Evolutionary conservation across 108 stramenopile species (phyloP), one percentile per base, ranked within the genome.

Genomic region (Pseudonitzschia multistriata): DNA sequence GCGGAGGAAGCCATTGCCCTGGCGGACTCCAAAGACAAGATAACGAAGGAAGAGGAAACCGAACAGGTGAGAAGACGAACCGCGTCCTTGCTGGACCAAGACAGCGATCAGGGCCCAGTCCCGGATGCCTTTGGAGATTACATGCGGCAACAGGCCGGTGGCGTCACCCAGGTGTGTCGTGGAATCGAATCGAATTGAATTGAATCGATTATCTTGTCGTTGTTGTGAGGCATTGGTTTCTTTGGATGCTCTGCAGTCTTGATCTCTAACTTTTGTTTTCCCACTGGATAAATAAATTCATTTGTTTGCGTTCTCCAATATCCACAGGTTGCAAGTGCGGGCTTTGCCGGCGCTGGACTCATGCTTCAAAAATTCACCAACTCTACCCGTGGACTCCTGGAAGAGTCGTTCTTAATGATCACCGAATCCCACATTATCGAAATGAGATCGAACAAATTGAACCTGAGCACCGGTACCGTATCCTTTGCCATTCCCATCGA

Each of bases 331-430:
- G 72, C 86, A 36, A 71, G 67, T 11, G 80, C 85, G 59, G 72
- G 83, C 33, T 42, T 84, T 55, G 68, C 67, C 34, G 77, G 78
- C 11, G 76, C 83, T 14, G 77, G 81, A 48, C 81, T 87, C 29
- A 89, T 90, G 85, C 85, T 94, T 73, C 85, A 88, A 29, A 84
- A 78, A 1, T 87, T 94, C 57, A 83, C 87, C 1, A 73, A 91
- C 60, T 90, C 88, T 19, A 88, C 93, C 1, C 88, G 89, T 49
- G 83, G 88, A 65, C 86, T 87, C 25, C 75, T 95, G 70, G 88
- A 95, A 67, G 91, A 92, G 72, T 88, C 94, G 10, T 95, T 90
- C 74, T 70, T 95, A 53, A 91, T 90, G 88, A 83, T 95, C 47
- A 95, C 91, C 2, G 88, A 92, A 47, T 79, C 85, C 19, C 84